phyloP scores from a whole-genome alignment of 768 basidiomycete genomes.

The Porpolomopsis calyptriformis region DNA sequence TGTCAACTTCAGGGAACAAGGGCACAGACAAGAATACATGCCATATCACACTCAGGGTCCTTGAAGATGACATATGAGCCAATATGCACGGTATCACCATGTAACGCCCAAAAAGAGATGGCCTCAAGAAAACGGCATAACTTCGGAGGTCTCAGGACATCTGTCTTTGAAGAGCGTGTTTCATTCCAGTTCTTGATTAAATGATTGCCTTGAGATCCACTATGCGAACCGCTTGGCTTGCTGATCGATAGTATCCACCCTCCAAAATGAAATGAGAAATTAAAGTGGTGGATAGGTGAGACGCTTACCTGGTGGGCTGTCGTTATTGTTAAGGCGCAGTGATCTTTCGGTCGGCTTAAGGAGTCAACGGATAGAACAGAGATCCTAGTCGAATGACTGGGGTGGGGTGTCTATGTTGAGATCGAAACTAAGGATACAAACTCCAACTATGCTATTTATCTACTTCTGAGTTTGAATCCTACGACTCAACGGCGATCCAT shows the following conservation, averaged over 20 bases:
- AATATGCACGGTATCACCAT: not conserved
- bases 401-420: no score
- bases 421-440: no score
- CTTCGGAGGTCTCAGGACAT: not conserved
- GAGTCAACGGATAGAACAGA: no score
- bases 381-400: no score
- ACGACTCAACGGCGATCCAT: no score
- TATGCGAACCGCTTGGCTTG: not conserved
- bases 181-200: not conserved
- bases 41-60: not conserved
- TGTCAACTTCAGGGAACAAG: not conserved
- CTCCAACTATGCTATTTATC: no score
- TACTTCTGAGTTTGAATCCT: no score
- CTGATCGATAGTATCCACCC: not conserved
- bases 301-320: not conserved
- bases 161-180: not conserved
- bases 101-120: not conserved
- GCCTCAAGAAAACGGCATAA: not conserved
- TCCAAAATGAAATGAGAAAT: not conserved
- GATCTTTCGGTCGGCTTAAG: no score
- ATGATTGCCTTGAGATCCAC: not conserved
- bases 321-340: no score
- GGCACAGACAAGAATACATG: not conserved
- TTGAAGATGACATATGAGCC: constrained; percentile 1
- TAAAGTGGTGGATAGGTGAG: not conserved